Base-by-base conservation (phyloP, 306 rosid species). In the Fragaria vesca region DNA sequence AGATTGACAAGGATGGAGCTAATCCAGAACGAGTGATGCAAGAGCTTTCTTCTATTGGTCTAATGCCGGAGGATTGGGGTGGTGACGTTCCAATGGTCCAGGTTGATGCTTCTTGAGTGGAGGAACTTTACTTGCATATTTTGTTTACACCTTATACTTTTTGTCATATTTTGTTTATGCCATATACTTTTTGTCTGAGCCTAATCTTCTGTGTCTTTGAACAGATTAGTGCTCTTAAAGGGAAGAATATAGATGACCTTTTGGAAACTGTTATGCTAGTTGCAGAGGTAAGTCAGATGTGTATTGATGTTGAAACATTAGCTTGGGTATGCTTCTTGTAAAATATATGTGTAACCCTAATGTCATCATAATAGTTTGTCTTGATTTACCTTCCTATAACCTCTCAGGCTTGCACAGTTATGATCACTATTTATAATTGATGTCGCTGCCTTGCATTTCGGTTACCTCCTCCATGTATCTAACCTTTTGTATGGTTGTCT, bases 51-150 rank as follows among this genome's bases (percentile, higher is more conserved):
- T 80, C 91, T 12, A 88, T 90, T 79, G 99, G 98, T 81, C 79
- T 95, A 78, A 95, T 95, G 99, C 91, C 99, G 40, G 99, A 95
- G 83, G 96, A 93, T 57, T 95, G 99, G 99, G 99, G 99, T 43
- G 99, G 99, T 76, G 93, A 93, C 61, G 36, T 79, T 78, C 97
- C 98, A 26, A 91, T 95, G 97, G 96, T 95, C 85, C 98, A 89
- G 99, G 99, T 95, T 80, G 79, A 47, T 87, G 54, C 83, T 69
- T 82, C 52, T 72, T 54, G 60, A 81, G 9, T 20, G 8, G 78
- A 18, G 57, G 55, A 74, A 48, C 63, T 71, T 40, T 74, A 70
- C 46, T 45, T 66, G 74, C 68, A 26, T 72, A 11, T 72, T 78
- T 80, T 72, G 24, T 77, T 43, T 43, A 43, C 2, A 12, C 47